These are phyloP conservation scores for Plasmodium blacklocki DNA, from an alignment of 169 alveolate genomes.

Conservation along the genomic window DNA sequence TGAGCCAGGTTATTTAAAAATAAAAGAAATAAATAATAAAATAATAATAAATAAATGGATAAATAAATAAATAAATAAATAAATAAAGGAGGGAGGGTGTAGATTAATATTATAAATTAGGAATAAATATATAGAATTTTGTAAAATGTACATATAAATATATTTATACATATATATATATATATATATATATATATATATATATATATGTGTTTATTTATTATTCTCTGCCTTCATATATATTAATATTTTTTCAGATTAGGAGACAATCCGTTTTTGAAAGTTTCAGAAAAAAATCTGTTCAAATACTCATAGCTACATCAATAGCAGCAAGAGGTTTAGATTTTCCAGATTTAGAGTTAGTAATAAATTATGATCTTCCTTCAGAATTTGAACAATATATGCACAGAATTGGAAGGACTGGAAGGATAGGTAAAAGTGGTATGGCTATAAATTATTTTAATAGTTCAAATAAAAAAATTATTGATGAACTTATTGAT, in stretches of 20 bases:
- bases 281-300: constrained; percentile 12
- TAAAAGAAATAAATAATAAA: no score
- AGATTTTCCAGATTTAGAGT: constrained; percentile 94
- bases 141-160: background rate
- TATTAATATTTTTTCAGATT: constrained; percentile 9
- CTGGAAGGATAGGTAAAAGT: constrained; percentile 98
- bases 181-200: background rate
- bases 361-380: constrained; percentile 96
- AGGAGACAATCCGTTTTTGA: constrained; percentile 42
- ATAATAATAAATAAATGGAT: no score
- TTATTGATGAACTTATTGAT: constrained; percentile 89
- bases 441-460: constrained; percentile 97
- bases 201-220: background rate
- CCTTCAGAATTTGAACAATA: constrained; percentile 99
- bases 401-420: constrained; percentile 99
- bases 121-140: background rate
- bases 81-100: no score
- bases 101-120: no score
- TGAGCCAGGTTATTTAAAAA: constrained; percentile 31
- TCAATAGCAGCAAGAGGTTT: constrained; percentile 99
- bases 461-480: constrained; percentile 89
- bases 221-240: background rate
- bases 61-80: no score
- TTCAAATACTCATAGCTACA: constrained; percentile 97
- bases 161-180: background rate